Evolutionary conservation across 352 stramenopile genomes (phyloP).

Genomic region (Blastocystis sp.): DNA sequence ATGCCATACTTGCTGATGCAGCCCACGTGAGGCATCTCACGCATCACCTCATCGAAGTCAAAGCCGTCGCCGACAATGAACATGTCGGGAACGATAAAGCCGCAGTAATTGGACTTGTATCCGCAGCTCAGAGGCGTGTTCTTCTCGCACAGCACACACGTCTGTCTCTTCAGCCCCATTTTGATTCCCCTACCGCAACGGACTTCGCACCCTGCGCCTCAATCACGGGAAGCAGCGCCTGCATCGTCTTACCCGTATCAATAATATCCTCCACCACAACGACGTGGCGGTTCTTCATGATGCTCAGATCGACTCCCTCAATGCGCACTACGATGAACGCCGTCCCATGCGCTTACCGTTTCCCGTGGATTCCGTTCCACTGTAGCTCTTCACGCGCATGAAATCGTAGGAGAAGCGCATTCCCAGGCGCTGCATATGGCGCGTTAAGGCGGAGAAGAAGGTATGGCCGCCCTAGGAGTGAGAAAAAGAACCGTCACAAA

Average conservation of each 20-base stretch:
- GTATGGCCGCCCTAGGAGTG: slow-evolving; percentile 58
- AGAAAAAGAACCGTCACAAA: slow-evolving; percentile 67
- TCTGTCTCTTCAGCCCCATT: slow-evolving; percentile 19
- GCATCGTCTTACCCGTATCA: slow-evolving; percentile 90
- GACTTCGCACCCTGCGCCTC: slow-evolving; percentile 79
- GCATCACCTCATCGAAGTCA: slow-evolving; percentile 65
- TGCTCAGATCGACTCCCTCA: slow-evolving; percentile 32
- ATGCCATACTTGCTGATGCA: slow-evolving; percentile 64
- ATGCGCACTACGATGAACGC: slow-evolving; percentile 15
- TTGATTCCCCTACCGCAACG: slow-evolving; percentile 77
- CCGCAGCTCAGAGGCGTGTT: slow-evolving; percentile 82
- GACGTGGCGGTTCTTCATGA: slow-evolving; percentile 75
- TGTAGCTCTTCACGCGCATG: slow-evolving; percentile 89
- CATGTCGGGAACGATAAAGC: slow-evolving; percentile 91
- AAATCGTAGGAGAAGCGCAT: slow-evolving; percentile 89
- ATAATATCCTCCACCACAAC: slow-evolving; percentile 95
- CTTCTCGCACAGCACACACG: slow-evolving; percentile 84
- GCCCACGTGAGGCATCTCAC: slow-evolving; percentile 58
- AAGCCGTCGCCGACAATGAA: slow-evolving; percentile 78
- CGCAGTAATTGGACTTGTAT: slow-evolving; percentile 88
- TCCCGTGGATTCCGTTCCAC: slow-evolving; percentile 83
- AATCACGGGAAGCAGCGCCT: slow-evolving; percentile 84
- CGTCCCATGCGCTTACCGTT: slow-evolving; percentile 73
- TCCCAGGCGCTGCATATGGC: slow-evolving; percentile 73
- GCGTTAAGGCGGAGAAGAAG: slow-evolving; percentile 70